These are phyloP conservation scores for Aspergillus nomiae DNA, from an alignment of 2,329 filamentous ascomycete species.

Conservation along the genomic window DNA sequence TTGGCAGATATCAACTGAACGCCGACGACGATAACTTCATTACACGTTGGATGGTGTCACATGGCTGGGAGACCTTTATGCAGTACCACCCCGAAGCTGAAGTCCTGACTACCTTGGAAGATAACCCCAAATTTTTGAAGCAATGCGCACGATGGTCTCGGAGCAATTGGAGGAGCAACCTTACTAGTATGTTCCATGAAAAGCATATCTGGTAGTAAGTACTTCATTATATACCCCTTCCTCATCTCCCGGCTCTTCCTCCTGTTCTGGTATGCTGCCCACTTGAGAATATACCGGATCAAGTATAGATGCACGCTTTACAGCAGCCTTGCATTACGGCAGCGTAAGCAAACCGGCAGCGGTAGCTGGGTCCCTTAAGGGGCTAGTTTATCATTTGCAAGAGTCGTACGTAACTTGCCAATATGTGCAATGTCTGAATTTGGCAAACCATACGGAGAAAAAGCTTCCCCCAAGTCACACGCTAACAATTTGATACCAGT, in stretches of 20 bases:
- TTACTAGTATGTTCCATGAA: slow-evolving; percentile 84
- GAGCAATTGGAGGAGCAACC: slow-evolving; percentile 97
- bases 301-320: too few species aligned
- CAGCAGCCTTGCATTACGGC: background rate
- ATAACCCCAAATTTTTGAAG: slow-evolving; percentile 83
- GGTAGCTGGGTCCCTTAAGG: background rate
- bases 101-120: slow-evolving; percentile 89
- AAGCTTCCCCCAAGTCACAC: slow-evolving; percentile 16
- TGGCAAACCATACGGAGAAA: slow-evolving; percentile 17
- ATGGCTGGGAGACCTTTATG: slow-evolving; percentile 92
- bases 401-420: background rate
- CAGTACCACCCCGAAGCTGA: slow-evolving; percentile 91
- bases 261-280: background rate
- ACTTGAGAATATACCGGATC: background rate
- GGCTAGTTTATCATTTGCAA: background rate
- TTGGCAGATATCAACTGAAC: slow-evolving; percentile 80
- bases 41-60: slow-evolving; percentile 89
- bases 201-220: slow-evolving; percentile 85
- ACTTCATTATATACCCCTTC: slow-evolving; percentile 8
- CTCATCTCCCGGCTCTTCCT: background rate
- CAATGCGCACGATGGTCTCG: slow-evolving; percentile 94
- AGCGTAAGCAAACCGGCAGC: background rate
- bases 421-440: slow-evolving; percentile 9
- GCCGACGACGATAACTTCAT: slow-evolving; percentile 99
- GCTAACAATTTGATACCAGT: slow-evolving; percentile 51